These are phyloP conservation scores for Dryas alaskensis DNA, from an alignment of 306 rosid genomes.

Conservation along the genomic window DNA sequence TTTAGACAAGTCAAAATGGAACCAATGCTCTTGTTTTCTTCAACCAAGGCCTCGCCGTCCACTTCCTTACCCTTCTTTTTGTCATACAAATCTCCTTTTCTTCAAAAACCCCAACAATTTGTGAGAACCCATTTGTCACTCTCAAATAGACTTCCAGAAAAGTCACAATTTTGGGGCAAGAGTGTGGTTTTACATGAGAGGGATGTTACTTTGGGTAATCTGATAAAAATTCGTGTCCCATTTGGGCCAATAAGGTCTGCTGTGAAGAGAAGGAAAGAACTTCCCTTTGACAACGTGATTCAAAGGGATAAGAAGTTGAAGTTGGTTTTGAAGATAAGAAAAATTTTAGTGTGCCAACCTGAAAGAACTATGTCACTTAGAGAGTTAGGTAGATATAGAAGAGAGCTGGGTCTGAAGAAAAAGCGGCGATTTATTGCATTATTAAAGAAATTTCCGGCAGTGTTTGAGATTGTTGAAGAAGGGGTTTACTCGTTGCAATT, in stretches of 20 bases:
- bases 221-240: conserved; percentile 23
- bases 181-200: conserved; percentile 36
- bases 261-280: conserved; percentile 84
- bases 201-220: conserved; percentile 20
- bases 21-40: conserved; percentile 37
- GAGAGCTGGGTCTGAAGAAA: conserved; percentile 63
- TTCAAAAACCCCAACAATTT: conserved; percentile 28
- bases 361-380: conserved; percentile 71
- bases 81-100: conserved; percentile 37
- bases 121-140: conserved; percentile 35
- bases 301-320: conserved; percentile 84
- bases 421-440: conserved; percentile 63
- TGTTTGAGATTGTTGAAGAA: conserved; percentile 71
- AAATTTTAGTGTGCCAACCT: conserved; percentile 59
- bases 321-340: conserved; percentile 68
- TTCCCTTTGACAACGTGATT: conserved; percentile 74
- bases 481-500: conserved; percentile 67
- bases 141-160: conserved; percentile 27
- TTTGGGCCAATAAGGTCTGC: conserved; percentile 55
- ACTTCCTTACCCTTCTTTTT: conserved; percentile 55
- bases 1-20: conserved; percentile 41
- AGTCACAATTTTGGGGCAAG: conserved; percentile 52
- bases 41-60: conserved; percentile 37
- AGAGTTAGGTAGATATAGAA: conserved; percentile 65
- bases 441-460: conserved; percentile 71